phyloP scores from a whole-genome alignment of 2,329 filamentous ascomycete genomes.

The Fusarium longipes region DNA sequence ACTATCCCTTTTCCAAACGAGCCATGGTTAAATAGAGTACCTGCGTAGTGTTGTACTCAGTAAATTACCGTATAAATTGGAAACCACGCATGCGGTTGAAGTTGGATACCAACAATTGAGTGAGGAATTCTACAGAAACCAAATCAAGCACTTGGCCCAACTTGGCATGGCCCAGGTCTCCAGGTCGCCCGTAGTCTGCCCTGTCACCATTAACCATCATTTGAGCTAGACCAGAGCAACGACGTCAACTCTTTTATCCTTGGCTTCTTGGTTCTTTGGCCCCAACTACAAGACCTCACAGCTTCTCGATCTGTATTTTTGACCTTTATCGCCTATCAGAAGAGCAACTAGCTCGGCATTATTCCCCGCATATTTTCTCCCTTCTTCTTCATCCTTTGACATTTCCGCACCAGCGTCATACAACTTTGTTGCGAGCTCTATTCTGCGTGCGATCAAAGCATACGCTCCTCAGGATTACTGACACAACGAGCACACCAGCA shows the following conservation, averaged over 20 bases:
- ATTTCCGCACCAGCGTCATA: background rate
- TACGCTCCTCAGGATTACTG: constrained; percentile 11
- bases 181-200: constrained; percentile 16
- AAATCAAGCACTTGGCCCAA: constrained; percentile 37
- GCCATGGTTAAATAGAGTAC: constrained; percentile 24
- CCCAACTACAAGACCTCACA: constrained; percentile 22
- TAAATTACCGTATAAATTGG: background rate
- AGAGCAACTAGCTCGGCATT: background rate
- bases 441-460: constrained; percentile 8
- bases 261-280: constrained; percentile 21
- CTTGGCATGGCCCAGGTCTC: constrained; percentile 21
- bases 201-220: constrained; percentile 25
- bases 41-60: background rate
- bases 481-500: constrained; percentile 27
- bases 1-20: constrained; percentile 17
- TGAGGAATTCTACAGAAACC: constrained; percentile 30
- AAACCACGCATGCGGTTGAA: constrained; percentile 29
- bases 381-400: background rate
- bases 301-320: constrained; percentile 1
- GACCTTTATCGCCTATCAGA: background rate
- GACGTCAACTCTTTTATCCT: constrained; percentile 40
- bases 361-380: background rate
- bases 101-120: constrained; percentile 12
- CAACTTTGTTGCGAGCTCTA: constrained; percentile 7
- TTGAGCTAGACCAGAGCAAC: constrained; percentile 37